Conservation (phyloP, 768 basidiomycete species). For the Boletus rex-veris region DNA sequence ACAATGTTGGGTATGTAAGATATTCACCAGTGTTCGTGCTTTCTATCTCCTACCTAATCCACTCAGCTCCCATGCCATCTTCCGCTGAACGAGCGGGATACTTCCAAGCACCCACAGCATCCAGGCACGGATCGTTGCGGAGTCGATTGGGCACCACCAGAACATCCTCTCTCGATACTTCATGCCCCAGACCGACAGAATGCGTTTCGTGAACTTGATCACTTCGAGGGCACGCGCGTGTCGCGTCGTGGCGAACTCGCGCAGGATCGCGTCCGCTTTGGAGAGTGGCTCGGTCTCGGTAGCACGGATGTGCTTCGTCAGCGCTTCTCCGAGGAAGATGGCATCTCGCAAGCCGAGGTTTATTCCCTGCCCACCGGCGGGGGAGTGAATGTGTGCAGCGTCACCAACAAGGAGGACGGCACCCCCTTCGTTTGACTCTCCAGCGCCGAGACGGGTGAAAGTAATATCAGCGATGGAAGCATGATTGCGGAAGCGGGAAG, state of each 20-base stretch:
- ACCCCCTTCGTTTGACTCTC: slow-evolving; percentile 9
- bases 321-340: slow-evolving; percentile 41
- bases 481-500: slow-evolving; percentile 44
- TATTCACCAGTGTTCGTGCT: not conserved
- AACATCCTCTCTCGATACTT: slow-evolving; percentile 12
- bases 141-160: slow-evolving; percentile 28
- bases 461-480: slow-evolving; percentile 41
- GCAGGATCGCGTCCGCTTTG: slow-evolving; percentile 32
- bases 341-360: slow-evolving; percentile 58
- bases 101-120: slow-evolving; percentile 19
- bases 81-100: slow-evolving; percentile 6
- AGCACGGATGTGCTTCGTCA: slow-evolving; percentile 35
- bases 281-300: slow-evolving; percentile 2
- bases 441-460: slow-evolving; percentile 30
- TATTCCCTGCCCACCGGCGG: slow-evolving; percentile 56
- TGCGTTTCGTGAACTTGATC: slow-evolving; percentile 39
- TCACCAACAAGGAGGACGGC: slow-evolving; percentile 38
- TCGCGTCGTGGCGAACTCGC: slow-evolving; percentile 35
- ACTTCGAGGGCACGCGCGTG: slow-evolving; percentile 39
- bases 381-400: slow-evolving; percentile 54
- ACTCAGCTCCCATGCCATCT: slow-evolving; percentile 1
- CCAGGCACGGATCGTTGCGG: slow-evolving; percentile 25
- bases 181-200: slow-evolving; percentile 25
- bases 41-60: not conserved
- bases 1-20: not conserved